Evolutionary conservation across 495 filamentous ascomycete genomes (phyloP), one percentile per base, ranked within the genome.

Genomic region (Copromyces sp.): DNA sequence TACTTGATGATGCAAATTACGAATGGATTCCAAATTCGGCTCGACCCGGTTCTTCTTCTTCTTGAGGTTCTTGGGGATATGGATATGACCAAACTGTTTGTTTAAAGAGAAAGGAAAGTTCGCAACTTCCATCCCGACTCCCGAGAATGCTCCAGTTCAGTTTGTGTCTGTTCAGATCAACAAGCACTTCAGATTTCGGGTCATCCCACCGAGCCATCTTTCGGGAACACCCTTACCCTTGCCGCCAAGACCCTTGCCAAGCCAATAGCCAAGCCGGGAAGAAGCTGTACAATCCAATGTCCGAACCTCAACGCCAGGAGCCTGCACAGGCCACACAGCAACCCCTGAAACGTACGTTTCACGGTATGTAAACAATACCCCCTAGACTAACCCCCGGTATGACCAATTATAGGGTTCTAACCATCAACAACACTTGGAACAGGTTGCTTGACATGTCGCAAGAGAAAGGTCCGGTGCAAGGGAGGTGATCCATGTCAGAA

Each of bases 381-480:
- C 39, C 72, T 53, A 37, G 24, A 24, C 24, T 24, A 24, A 24
- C 24, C 24, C 0, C 1, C 24, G 1, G 24, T 24, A 24, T 24
- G 24, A 24, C 24, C 24, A 24, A 24, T 24, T 0, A 24, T 24
- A 24, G 24, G 24, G 1, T 24, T 69, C 45, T 29, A 71, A 39
- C 29, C 40, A 35, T 37, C 17, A n/a, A 20, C 61, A 24, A 61
- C 68, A 7, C 16, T 38, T 12, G 11, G 4, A 42, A 32, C 39
- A 81, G 81, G 81, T 29, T 81, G 81, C 71, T 70, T 82, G 73
- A 82, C 80, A 68, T 82, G 81, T 45, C 79, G 80, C 44, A 80
- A 79, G 73, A 75, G 80, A 70, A 81, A 79, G 39, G 79, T 82
- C n/a, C 79, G 80, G 37, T 81, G 81, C 47, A 78, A 69, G 11